Evolutionary conservation across 2,329 filamentous ascomycete species (phyloP).

Genomic region (Colletotrichum coccodes): DNA sequence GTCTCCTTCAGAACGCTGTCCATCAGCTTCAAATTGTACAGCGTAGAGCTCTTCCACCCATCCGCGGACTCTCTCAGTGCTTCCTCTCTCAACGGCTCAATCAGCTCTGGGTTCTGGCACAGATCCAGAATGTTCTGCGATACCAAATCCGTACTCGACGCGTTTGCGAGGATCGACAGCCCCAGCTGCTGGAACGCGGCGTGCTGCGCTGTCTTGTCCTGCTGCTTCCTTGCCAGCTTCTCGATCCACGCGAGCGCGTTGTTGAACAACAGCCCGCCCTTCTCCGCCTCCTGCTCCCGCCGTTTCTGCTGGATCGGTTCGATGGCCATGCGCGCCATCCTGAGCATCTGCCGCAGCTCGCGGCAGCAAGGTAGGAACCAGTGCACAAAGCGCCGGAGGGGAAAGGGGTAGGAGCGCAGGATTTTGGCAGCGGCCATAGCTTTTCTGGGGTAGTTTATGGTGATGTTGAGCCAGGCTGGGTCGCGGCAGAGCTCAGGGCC

Average conservation of each 20-base stretch:
- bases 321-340: constrained; percentile 48
- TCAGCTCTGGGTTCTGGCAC: constrained; percentile 47
- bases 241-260: constrained; percentile 57
- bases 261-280: constrained; percentile 36
- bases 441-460: constrained; percentile 53
- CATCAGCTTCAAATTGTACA: constrained; percentile 50
- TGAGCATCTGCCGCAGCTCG: constrained; percentile 48
- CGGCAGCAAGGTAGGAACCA: constrained; percentile 53
- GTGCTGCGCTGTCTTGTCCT: constrained; percentile 70
- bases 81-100: constrained; percentile 53
- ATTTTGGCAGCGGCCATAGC: constrained; percentile 46
- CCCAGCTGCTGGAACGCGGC: constrained; percentile 76
- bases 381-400: constrained; percentile 53
- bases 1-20: constrained; percentile 55
- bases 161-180: constrained; percentile 70
- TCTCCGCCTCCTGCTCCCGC: constrained; percentile 39
- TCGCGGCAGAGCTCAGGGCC: constrained; percentile 56
- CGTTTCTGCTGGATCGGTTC: constrained; percentile 43
- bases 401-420: constrained; percentile 52
- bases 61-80: constrained; percentile 47
- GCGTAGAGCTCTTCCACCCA: constrained; percentile 45
- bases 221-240: constrained; percentile 34
- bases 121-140: constrained; percentile 53
- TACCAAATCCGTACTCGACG: constrained; percentile 50
- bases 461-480: constrained; percentile 56